phyloP scores from a whole-genome alignment of 1,284 basidiomycete species.

The Flammula alnicola region DNA sequence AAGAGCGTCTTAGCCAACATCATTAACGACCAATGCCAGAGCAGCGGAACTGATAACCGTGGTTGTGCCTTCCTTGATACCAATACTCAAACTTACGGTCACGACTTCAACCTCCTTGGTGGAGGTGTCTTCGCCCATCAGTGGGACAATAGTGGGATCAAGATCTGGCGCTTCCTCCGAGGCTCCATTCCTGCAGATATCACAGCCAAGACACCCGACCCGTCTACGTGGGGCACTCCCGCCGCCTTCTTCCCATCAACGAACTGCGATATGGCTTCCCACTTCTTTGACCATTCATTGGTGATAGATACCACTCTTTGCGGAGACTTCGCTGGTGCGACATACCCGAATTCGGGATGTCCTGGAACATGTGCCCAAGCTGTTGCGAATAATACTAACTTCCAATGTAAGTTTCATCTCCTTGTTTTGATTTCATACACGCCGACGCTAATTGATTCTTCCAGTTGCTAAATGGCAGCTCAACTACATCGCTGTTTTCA shows the following conservation, averaged over 20 bases:
- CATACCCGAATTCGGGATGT: constrained; percentile 62
- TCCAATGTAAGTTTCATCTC: constrained; percentile 48
- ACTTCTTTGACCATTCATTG: constrained; percentile 73
- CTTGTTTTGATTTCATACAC: neutral
- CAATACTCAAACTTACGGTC: constrained; percentile 63
- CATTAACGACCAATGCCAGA: constrained; percentile 52
- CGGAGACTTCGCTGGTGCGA: constrained; percentile 66
- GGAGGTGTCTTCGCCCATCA: constrained; percentile 82
- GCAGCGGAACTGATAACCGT: constrained; percentile 51
- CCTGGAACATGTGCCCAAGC: constrained; percentile 70
- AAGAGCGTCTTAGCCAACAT: constrained; percentile 34
- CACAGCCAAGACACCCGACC: constrained; percentile 56
- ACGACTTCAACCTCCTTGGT: constrained; percentile 63
- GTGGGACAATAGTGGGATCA: constrained; percentile 72
- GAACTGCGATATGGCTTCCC: constrained; percentile 65
- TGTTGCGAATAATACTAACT: constrained; percentile 70
- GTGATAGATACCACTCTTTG: constrained; percentile 71
- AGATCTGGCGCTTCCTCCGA: constrained; percentile 80
- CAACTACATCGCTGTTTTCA: constrained; percentile 52
- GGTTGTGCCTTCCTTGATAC: constrained; percentile 72
- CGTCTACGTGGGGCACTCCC: constrained; percentile 70
- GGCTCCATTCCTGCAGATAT: constrained; percentile 74
- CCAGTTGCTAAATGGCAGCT: constrained; percentile 62
- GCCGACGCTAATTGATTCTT: constrained; percentile 16
- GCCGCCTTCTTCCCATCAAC: constrained; percentile 65